Evolutionary conservation across 2,329 filamentous ascomycete genomes (phyloP), one percentile per base, ranked within the genome.

Genomic region (Paramyrothecium sp.): DNA sequence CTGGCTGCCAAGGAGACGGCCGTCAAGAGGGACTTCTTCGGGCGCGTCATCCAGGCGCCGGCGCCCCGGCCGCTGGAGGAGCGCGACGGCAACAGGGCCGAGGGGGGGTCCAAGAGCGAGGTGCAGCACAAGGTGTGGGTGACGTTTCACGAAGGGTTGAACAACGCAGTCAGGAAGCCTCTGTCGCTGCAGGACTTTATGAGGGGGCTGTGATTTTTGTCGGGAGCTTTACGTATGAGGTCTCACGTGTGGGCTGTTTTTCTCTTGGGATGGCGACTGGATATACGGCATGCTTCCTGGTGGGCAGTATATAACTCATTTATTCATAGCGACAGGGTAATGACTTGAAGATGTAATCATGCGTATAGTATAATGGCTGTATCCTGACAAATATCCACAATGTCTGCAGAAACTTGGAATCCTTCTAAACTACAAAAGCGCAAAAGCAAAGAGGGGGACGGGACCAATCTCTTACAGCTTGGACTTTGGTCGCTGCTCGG

Each of bases 91-190:
- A 76, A 76, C 56, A 69, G 58, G 16, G 61, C 57, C 51, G 69
- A 66, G 41, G 70, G 64, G 59, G 66, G 65, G 58, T 71, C 67
- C 44, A 70, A 51, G 19, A 55, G 73, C 48, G 73, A 78, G 56
- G 82, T 82, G 51, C 81, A 79, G 53, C 84, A 67, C 11, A 80
- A 88, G 65, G 89, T 93, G 3, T 97, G 92, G 92, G 87, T 96
- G 47, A 94, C 86, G 61, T 97, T 88, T 72, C 88, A 97, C 67
- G 93, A 97, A 75, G 93, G 93, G 0, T 87, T 92, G 70, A 95
- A 92, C 56, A 97, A 97, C 80, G 93, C 93, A 12, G 93, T 97
- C 59, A 83, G 90, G 71, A 97, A 96, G 72, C 91, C 92, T 2
- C 87, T 97, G 60, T 90, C 90, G 10, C 71, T 97, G 71, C 82